Evolutionary conservation across 768 basidiomycete genomes (phyloP).

Genomic region (Tubosaeta brunneosetosa): DNA sequence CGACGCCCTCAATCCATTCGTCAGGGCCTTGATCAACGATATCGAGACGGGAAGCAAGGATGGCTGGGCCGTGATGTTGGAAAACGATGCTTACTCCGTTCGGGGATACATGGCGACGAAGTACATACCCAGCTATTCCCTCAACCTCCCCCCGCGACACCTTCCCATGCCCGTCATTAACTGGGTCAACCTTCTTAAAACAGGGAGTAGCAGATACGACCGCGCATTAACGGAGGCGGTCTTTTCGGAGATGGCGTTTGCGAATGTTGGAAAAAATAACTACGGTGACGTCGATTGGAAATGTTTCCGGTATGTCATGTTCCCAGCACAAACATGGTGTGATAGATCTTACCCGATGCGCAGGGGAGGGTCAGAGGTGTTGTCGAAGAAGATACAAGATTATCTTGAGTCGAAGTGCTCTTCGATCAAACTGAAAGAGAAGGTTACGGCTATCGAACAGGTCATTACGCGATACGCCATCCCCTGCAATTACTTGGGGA

Average conservation of each 20-base stretch:
- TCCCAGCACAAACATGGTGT: not conserved
- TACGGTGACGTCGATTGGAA: slow-evolving; percentile 23
- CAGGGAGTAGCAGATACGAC: slow-evolving; percentile 31
- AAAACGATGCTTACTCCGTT: slow-evolving; percentile 28
- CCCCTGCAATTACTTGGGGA: not conserved
- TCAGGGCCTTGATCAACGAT: slow-evolving; percentile 13
- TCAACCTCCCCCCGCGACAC: slow-evolving; percentile 14
- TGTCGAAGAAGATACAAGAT: not conserved
- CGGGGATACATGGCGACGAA: slow-evolving; percentile 22
- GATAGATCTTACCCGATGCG: not conserved
- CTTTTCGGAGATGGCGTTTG: slow-evolving; percentile 27
- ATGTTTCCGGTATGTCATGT: slow-evolving; percentile 26
- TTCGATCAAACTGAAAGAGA: not conserved
- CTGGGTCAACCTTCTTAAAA: slow-evolving; percentile 31
- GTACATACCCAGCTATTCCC: slow-evolving; percentile 18
- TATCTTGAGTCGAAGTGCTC: not conserved
- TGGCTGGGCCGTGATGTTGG: slow-evolving; percentile 27
- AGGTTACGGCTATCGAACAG: not conserved
- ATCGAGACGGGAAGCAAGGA: slow-evolving; percentile 7
- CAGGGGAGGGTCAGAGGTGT: not conserved
- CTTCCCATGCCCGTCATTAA: slow-evolving; percentile 25
- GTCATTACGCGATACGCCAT: not conserved
- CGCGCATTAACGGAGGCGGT: slow-evolving; percentile 31
- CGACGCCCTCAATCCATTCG: not conserved
- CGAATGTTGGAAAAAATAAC: slow-evolving; percentile 1